phyloP scores from a whole-genome alignment of 2,329 filamentous ascomycete species.

The Diaporthe longicolla region DNA sequence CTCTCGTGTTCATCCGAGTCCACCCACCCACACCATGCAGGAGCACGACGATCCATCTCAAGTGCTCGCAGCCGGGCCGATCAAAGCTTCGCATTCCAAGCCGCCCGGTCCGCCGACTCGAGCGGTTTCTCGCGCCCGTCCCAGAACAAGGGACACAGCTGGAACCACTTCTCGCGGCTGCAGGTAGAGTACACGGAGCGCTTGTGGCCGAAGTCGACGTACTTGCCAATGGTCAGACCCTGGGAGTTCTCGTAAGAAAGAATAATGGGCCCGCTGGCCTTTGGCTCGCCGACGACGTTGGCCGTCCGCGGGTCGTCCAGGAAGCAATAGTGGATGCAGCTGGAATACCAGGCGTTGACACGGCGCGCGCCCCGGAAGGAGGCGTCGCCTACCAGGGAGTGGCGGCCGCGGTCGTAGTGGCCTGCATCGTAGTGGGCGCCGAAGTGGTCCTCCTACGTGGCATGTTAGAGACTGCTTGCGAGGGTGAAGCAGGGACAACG shows the following conservation, averaged over 20 bases:
- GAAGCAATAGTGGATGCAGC: conserved; percentile 71
- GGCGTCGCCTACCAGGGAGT: conserved; percentile 71
- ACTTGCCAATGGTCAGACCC: conserved; percentile 52
- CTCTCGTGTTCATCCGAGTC: neutral
- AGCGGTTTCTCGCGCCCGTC: conserved; percentile 60
- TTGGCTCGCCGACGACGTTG: conserved; percentile 60
- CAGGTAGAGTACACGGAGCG: conserved; percentile 54
- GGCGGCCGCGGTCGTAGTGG: conserved; percentile 71
- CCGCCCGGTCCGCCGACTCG: conserved; percentile 59
- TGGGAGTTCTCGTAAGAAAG: conserved; percentile 50
- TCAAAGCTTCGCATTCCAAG: conserved; percentile 62
- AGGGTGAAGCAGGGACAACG: neutral
- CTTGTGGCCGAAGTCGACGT: conserved; percentile 56
- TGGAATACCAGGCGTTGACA: conserved; percentile 71
- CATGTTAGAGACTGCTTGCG: too few species aligned
- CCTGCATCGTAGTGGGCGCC: conserved; percentile 70
- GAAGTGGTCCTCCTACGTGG: conserved; percentile 68
- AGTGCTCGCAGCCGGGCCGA: neutral
- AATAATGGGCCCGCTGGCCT: conserved; percentile 43
- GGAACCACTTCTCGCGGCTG: conserved; percentile 57
- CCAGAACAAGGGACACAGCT: conserved; percentile 63
- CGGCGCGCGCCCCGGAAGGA: conserved; percentile 68
- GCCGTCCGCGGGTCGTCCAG: conserved; percentile 70
- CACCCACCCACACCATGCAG: neutral
- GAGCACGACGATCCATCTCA: neutral